A percentile compares a stretch with the other conserved stretches of the same genome.
Evolutionary conservation across 768 basidiomycete species (phyloP).

Genomic region (Tricholoma matsutake): DNA sequence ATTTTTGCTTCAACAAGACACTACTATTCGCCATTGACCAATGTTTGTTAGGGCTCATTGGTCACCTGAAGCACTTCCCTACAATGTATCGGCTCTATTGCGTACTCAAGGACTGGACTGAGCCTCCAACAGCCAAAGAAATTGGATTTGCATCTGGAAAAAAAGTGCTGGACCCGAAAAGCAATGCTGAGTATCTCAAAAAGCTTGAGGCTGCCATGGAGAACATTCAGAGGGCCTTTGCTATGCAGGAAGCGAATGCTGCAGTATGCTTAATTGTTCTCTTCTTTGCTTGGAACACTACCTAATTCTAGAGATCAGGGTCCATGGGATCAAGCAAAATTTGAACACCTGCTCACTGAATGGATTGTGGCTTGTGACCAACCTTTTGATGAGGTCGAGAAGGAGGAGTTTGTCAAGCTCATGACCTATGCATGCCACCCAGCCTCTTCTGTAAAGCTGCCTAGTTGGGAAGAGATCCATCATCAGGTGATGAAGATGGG

Average conservation of each 20-base stretch:
- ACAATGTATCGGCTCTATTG: not conserved
- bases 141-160: not conserved
- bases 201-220: not conserved
- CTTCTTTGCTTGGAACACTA: not conserved
- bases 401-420: not conserved
- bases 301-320: not conserved
- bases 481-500: not conserved
- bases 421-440: not conserved
- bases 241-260: not conserved
- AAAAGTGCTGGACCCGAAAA: not conserved
- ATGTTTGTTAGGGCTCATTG: not conserved
- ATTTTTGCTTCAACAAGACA: not conserved
- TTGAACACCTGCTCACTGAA: not conserved
- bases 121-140: not conserved
- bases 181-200: not conserved
- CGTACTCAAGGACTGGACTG: not conserved
- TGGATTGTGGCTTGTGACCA: constrained; percentile 1
- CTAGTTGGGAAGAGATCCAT: not conserved
- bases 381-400: not conserved
- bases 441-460: not conserved
- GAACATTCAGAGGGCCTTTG: not conserved
- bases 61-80: not conserved
- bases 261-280: not conserved
- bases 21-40: not conserved
- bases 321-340: constrained; percentile 3